Conservation (phyloP, 2,329 filamentous ascomycete genomes). For the Ophiostoma populinum region DNA sequence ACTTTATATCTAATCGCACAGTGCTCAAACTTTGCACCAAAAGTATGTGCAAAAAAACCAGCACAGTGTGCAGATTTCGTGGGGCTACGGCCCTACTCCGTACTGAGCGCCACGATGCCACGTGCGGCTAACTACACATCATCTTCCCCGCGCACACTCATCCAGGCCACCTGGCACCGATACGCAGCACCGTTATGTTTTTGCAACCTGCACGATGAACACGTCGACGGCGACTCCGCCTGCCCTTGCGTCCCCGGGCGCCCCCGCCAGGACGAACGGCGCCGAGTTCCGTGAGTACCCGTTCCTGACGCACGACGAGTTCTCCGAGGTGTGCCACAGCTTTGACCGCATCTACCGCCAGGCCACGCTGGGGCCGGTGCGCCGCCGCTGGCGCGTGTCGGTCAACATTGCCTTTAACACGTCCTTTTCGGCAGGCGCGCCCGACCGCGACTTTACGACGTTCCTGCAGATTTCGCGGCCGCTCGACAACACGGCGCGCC, state of each 20-base stretch:
- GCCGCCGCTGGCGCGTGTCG: conserved; percentile 36
- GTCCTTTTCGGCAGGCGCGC: conserved; percentile 17
- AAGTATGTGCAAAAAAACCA: too few relatives aligned
- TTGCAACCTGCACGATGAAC: not conserved
- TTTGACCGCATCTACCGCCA: conserved; percentile 41
- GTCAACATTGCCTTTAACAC: conserved; percentile 33
- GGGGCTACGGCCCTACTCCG: too few relatives aligned
- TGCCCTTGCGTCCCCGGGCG: not conserved
- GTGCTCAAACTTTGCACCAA: too few relatives aligned
- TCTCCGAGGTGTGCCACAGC: conserved; percentile 45
- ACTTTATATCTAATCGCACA: too few relatives aligned
- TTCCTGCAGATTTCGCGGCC: conserved; percentile 40
- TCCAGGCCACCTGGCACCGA: not conserved
- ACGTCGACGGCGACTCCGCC: not conserved
- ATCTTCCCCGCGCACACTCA: not conserved
- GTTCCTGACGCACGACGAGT: conserved; percentile 42
- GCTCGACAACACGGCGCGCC: conserved; percentile 21
- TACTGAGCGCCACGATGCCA: too few relatives aligned
- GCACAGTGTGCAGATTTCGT: too few relatives aligned
- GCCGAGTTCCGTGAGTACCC: conserved; percentile 24
- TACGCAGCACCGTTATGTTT: too few relatives aligned
- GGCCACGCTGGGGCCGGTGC: conserved; percentile 36
- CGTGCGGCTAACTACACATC: not conserved
- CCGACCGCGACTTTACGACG: conserved; percentile 28
- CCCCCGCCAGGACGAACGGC: not conserved